These are phyloP conservation scores for Plasmodium coatneyi DNA, from an alignment of 169 alveolate genomes.

Conservation along the genomic window DNA sequence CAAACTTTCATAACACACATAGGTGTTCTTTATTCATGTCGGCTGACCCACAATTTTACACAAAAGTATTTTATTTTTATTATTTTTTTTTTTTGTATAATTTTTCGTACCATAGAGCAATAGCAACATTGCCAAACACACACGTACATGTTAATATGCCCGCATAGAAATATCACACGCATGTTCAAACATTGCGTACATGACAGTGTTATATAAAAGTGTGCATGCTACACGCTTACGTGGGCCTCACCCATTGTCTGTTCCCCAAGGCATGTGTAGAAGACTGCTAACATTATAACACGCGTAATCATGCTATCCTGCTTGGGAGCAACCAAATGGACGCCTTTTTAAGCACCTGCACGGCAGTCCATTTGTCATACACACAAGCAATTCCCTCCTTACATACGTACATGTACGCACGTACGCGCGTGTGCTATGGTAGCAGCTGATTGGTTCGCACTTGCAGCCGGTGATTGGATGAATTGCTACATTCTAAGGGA, in stretches of 20 bases:
- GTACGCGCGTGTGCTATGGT: not conserved
- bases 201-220: not conserved
- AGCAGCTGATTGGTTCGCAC: not conserved
- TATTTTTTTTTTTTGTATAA: not conserved
- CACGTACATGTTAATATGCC: not conserved
- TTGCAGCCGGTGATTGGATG: not conserved
- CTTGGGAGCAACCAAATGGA: not conserved
- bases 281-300: too few relatives aligned
- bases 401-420: not conserved
- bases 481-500: not conserved
- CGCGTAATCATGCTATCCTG: not conserved
- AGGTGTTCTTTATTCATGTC: not conserved
- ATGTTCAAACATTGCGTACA: not conserved
- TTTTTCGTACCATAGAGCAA: not conserved
- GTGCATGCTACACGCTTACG: not conserved
- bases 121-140: not conserved
- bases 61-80: not conserved
- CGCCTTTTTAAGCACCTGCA: not conserved
- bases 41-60: not conserved
- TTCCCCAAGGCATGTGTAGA: not conserved
- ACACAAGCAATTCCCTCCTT: not conserved
- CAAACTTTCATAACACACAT: not conserved
- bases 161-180: not conserved
- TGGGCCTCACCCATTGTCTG: not conserved
- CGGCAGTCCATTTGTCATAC: not conserved